Evolutionary conservation across 2,329 filamentous ascomycete species (phyloP), one percentile per base, ranked within the genome.

Genomic region (Ciborinia camelliae): DNA sequence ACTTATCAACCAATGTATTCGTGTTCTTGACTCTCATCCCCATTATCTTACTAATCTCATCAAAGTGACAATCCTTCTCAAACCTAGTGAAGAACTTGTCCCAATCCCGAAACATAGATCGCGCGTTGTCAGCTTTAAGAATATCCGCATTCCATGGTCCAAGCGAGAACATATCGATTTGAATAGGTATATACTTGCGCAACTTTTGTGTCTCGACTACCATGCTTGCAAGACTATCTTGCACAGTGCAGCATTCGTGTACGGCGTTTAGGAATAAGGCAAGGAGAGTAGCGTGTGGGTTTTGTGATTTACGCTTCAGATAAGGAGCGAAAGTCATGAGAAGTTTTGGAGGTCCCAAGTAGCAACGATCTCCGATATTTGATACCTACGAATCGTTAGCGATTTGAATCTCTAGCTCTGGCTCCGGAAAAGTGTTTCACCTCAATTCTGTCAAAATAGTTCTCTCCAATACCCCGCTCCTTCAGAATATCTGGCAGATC

Each of bases 1-100:
- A 68, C 30, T 67, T 65, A 20, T 63, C 62, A 32, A 63, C 37
- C 6, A 68, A 32, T 3, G 47, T 68, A 35, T 68, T 60, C 14
- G 48, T 52, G 12, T 37, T 41, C 48, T 67, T 68, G 2, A 68
- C 60, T 9, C n/a, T 47, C 26, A 67, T 28, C 3, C 65, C 65
- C 26, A 28, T 15, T 3, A 18, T 9, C 37, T 7, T 3, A 15
- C 37, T 53, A 30, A 61, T 45, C 6, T 62, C n/a, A n/a, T 23
- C 2, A 7, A 67, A 61, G 12, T 4, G 9, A 28, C 18, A 43
- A 2, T 60, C 12, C 43, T 61, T 15, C 57, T 39, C 4, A 53
- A 60, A 60, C 30, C 12, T 30, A 41, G 61, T 23, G 35, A 66
- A 66, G 4, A 28, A 20, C 6, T 47, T 7, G 48, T 64, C 62